These are phyloP conservation scores for Ceratobasidium sp. DNA, from an alignment of 1,284 basidiomycete genomes.

Conservation along the genomic window DNA sequence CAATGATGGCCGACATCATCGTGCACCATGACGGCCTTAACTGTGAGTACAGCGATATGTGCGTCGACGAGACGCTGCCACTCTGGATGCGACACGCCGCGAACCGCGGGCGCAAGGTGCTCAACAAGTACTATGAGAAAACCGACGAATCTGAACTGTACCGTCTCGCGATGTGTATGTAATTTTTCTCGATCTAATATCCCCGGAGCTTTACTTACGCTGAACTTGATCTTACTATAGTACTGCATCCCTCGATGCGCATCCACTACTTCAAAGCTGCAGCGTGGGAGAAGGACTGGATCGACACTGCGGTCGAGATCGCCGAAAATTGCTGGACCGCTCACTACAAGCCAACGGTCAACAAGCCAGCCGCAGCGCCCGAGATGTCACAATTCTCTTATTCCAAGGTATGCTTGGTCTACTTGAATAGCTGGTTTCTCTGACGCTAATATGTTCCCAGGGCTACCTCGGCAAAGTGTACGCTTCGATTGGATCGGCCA, in stretches of 20 bases:
- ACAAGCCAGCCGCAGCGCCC: not conserved
- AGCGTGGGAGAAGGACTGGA: not conserved
- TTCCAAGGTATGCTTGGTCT: not conserved
- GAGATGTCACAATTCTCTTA: not conserved
- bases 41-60: not conserved
- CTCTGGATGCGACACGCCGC: not conserved
- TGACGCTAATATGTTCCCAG: not conserved
- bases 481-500: not conserved
- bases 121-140: not conserved
- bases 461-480: not conserved
- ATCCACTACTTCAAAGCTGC: not conserved
- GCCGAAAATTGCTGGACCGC: not conserved
- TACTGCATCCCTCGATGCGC: not conserved
- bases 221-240: constrained; percentile 5
- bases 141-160: not conserved
- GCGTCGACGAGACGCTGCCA: not conserved
- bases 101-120: not conserved
- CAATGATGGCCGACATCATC: constrained; percentile 14
- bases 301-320: not conserved
- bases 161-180: not conserved
- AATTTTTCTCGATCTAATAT: not conserved
- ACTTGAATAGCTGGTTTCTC: not conserved
- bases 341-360: not conserved
- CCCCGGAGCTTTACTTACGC: not conserved
- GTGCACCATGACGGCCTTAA: constrained; percentile 8